phyloP scores from a whole-genome alignment of 768 basidiomycete species.

The Leccinellum luteum region DNA sequence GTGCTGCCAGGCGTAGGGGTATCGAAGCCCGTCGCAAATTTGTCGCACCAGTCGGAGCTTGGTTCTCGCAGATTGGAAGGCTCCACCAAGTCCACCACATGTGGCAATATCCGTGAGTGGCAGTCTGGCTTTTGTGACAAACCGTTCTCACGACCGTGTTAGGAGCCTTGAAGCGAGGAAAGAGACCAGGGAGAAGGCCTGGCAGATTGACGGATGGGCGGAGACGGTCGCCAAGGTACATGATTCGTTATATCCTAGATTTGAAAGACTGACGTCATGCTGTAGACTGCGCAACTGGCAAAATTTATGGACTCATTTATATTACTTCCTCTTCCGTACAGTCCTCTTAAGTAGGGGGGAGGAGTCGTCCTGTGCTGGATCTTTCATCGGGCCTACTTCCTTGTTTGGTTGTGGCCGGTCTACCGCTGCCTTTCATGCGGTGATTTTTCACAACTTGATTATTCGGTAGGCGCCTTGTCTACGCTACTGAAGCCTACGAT shows the following conservation, averaged over 20 bases:
- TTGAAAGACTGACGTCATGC: conserved; percentile 1
- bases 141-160: conserved; percentile 10
- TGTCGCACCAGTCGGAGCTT: conserved; percentile 84
- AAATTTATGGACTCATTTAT: conserved; percentile 86
- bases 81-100: conserved; percentile 91
- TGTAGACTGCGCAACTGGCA: conserved; percentile 84
- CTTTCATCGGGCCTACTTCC: background rate
- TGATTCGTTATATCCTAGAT: conserved; percentile 14
- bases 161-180: conserved; percentile 80
- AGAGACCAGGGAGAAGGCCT: conserved; percentile 83
- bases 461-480: background rate
- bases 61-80: conserved; percentile 86
- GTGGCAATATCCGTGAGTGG: conserved; percentile 91
- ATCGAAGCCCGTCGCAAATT: conserved; percentile 91
- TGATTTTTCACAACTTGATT: background rate
- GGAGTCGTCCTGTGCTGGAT: background rate
- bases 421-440: background rate
- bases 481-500: background rate
- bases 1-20: conserved; percentile 70
- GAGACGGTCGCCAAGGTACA: conserved; percentile 87
- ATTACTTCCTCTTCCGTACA: conserved; percentile 74
- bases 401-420: background rate
- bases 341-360: conserved; percentile 78
- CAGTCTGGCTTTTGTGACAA: conserved; percentile 3
- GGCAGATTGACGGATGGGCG: conserved; percentile 94